Conservation (phyloP, 1,284 basidiomycete genomes). For the Ganoderma resinaceum region DNA sequence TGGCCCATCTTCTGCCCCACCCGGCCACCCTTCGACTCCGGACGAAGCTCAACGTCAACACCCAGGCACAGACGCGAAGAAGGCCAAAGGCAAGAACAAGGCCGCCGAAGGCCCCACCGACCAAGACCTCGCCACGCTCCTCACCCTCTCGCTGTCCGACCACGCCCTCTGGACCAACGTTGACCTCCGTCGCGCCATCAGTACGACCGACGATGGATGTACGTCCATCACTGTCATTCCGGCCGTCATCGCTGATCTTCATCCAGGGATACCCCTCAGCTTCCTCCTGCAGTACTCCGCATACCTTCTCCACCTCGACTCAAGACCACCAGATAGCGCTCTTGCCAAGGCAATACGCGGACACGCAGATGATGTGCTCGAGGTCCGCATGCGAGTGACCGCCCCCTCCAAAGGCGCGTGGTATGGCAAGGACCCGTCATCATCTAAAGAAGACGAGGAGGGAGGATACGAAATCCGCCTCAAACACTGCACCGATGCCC, state of each 20-base stretch:
- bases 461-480: constrained; percentile 68
- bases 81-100: not conserved
- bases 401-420: constrained; percentile 48
- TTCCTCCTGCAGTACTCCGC: constrained; percentile 53
- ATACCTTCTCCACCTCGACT: constrained; percentile 36
- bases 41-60: not conserved
- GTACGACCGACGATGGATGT: constrained; percentile 57
- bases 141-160: constrained; percentile 69
- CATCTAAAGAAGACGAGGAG: constrained; percentile 32
- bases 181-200: constrained; percentile 57
- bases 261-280: constrained; percentile 63
- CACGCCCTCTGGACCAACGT: constrained; percentile 65
- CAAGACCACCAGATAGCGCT: constrained; percentile 49
- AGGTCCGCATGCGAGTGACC: constrained; percentile 64
- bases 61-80: not conserved
- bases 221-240: constrained; percentile 38
- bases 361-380: constrained; percentile 52
- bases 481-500: constrained; percentile 48
- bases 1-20: not conserved
- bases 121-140: constrained; percentile 55
- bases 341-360: constrained; percentile 63
- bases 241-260: constrained; percentile 25
- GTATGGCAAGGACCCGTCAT: constrained; percentile 38
- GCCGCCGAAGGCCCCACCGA: constrained; percentile 28
- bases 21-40: not conserved